These are phyloP conservation scores for Picea sitchensis DNA, from an alignment of 75 land plant species.

Conservation along the genomic window DNA sequence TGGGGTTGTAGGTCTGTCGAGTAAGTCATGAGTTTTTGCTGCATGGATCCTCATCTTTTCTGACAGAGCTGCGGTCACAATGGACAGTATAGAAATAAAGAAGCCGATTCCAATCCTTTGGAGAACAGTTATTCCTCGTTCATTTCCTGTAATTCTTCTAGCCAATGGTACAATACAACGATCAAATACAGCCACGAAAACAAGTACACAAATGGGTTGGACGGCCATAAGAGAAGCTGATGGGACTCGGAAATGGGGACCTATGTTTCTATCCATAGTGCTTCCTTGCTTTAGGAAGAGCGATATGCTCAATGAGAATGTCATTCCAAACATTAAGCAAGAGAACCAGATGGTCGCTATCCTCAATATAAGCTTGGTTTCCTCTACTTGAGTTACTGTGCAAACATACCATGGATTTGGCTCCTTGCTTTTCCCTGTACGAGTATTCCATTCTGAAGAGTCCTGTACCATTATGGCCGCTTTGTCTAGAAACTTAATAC, in stretches of 20 bases:
- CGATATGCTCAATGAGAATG: constrained; percentile 31
- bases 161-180: constrained; percentile 14
- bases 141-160: constrained; percentile 12
- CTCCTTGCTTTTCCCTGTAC: neutral
- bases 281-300: constrained; percentile 35
- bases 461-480: constrained; percentile 19
- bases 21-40: constrained; percentile 17
- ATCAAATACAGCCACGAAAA: constrained; percentile 28
- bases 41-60: constrained; percentile 26
- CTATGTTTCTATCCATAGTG: constrained; percentile 30
- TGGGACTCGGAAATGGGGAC: constrained; percentile 14
- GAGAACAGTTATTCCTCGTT: constrained; percentile 28
- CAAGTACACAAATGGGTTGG: constrained; percentile 15
- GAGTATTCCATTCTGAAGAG: neutral
- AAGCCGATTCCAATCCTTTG: constrained; percentile 32
- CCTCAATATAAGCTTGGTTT: constrained; percentile 30
- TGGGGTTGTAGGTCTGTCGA: constrained; percentile 14
- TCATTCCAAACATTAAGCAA: constrained; percentile 24
- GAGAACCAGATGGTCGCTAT: constrained; percentile 41
- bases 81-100: constrained; percentile 1
- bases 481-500: constrained; percentile 28
- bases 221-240: constrained; percentile 24
- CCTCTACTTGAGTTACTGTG: constrained; percentile 20
- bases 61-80: constrained; percentile 23
- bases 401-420: neutral